Percentiles rank a stretch among this genome's conserved stretches.
phyloP scores from a whole-genome alignment of 2,329 filamentous ascomycete species.

The Fusarium annulatum region DNA sequence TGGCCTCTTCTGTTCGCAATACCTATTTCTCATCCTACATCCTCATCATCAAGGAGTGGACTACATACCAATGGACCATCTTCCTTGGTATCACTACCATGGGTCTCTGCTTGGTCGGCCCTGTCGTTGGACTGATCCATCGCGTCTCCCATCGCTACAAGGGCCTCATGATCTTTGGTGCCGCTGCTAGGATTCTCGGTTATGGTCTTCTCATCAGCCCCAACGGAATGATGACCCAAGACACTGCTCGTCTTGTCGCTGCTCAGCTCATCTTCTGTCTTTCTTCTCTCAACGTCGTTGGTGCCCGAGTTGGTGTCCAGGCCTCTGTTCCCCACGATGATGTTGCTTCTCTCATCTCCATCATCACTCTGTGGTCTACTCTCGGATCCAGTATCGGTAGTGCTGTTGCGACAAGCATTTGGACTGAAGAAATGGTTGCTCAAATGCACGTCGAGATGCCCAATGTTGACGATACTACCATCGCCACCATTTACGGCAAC shows the following conservation, averaged over 20 bases:
- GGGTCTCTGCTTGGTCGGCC: slow-evolving; percentile 51
- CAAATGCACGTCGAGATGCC: slow-evolving; percentile 49
- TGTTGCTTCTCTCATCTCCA: slow-evolving; percentile 52
- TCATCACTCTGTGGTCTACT: slow-evolving; percentile 54
- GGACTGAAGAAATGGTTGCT: slow-evolving; percentile 53
- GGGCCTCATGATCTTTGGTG: slow-evolving; percentile 53
- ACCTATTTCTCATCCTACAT: slow-evolving; percentile 54
- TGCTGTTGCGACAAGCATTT: slow-evolving; percentile 52
- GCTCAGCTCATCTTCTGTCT: slow-evolving; percentile 53
- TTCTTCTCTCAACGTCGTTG: slow-evolving; percentile 53
- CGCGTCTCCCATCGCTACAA: slow-evolving; percentile 55
- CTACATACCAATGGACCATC: slow-evolving; percentile 55
- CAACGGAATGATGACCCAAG: slow-evolving; percentile 47
- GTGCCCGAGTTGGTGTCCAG: slow-evolving; percentile 53
- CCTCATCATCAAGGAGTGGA: slow-evolving; percentile 55
- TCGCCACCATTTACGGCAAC: slow-evolving; percentile 49
- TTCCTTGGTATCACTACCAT: slow-evolving; percentile 55
- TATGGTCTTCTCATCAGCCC: slow-evolving; percentile 50
- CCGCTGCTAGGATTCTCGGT: slow-evolving; percentile 49
- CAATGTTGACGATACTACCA: slow-evolving; percentile 34
- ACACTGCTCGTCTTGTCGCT: slow-evolving; percentile 49
- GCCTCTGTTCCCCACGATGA: slow-evolving; percentile 57
- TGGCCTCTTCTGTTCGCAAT: slow-evolving; percentile 50
- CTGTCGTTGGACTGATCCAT: slow-evolving; percentile 52
- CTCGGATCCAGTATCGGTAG: slow-evolving; percentile 53